Evolutionary conservation across 805 yeast species (phyloP).

Genomic region (Metschnikowia peoriensis): DNA sequence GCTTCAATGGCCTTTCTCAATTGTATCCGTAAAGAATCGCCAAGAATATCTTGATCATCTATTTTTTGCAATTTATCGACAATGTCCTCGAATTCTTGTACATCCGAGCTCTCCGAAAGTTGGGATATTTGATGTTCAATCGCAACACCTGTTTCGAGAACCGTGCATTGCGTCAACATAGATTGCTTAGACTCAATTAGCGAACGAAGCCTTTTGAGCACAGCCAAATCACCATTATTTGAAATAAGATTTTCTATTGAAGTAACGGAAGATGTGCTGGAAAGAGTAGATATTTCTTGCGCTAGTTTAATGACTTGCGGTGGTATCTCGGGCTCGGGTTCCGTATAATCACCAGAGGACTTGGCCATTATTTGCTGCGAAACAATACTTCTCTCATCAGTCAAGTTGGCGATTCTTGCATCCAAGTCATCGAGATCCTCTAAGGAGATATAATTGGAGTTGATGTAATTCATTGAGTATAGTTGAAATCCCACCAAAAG

Average conservation of each 20-base stretch:
- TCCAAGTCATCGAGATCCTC: conserved; percentile 29
- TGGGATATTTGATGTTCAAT: conserved; percentile 4
- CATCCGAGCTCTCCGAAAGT: conserved; percentile 1
- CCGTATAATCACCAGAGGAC: background rate
- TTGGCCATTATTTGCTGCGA: conserved; percentile 5
- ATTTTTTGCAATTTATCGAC: conserved; percentile 4
- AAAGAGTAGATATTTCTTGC: background rate
- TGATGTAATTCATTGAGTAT: conserved; percentile 29
- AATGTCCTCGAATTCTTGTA: conserved; percentile 13
- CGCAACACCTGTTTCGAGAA: conserved; percentile 3
- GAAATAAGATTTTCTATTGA: background rate
- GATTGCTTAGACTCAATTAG: background rate
- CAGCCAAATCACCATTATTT: conserved; percentile 5
- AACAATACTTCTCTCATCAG: background rate
- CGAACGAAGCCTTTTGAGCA: conserved; percentile 5
- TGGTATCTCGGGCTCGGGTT: background rate
- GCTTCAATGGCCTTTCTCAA: background rate
- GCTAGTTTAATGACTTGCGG: background rate
- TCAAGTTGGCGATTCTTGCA: background rate
- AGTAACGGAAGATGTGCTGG: background rate
- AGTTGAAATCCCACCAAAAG: background rate
- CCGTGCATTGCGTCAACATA: background rate
- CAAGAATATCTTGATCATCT: background rate
- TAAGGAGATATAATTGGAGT: conserved; percentile 32
- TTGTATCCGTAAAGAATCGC: conserved; percentile 5